Evolutionary conservation across 495 filamentous ascomycete genomes (phyloP).

Genomic region (Penicillium nucicola): DNA sequence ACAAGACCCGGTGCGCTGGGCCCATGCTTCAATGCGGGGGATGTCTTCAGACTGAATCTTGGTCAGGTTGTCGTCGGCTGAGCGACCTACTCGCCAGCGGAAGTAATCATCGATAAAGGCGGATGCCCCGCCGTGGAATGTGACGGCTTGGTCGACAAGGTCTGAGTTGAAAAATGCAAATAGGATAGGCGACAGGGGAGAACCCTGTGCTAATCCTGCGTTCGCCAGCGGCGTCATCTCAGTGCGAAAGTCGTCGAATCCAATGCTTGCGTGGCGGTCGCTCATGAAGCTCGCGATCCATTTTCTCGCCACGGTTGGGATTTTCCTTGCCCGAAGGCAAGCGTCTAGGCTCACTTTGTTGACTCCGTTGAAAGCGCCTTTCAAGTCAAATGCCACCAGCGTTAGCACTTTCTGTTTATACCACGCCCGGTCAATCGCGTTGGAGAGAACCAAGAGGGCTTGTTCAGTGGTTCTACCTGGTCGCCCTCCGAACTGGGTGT

Average conservation of each 20-base stretch:
- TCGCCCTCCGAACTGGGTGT: conserved; percentile 16
- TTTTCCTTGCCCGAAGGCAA: conserved; percentile 14
- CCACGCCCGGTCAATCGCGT: conserved; percentile 20
- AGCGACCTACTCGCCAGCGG: conserved; percentile 11
- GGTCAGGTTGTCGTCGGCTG: conserved; percentile 16
- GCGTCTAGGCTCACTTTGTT: conserved; percentile 22
- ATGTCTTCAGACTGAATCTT: conserved; percentile 10
- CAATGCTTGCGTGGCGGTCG: conserved; percentile 17
- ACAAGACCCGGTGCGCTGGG: conserved; percentile 7
- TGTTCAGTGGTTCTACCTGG: conserved; percentile 13
- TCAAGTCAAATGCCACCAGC: conserved; percentile 15
- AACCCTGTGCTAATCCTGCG: conserved; percentile 26
- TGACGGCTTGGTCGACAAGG: conserved; percentile 21
- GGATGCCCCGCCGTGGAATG: conserved; percentile 13
- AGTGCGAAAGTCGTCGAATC: conserved; percentile 23
- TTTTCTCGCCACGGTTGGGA: conserved; percentile 11
- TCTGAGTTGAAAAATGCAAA: conserved; percentile 28
- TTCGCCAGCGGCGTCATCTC: conserved; percentile 10
- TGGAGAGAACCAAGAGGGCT: conserved; percentile 14
- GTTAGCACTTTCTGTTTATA: conserved; percentile 9
- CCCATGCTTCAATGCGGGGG: conserved; percentile 16
- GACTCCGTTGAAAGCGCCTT: conserved; percentile 20
- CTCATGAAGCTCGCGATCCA: conserved; percentile 29
- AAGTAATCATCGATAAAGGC: conserved; percentile 19
- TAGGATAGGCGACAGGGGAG: conserved; percentile 22